These are phyloP conservation scores for Gossypium herbaceum DNA, from an alignment of 345 rosid species.

Conservation along the genomic window DNA sequence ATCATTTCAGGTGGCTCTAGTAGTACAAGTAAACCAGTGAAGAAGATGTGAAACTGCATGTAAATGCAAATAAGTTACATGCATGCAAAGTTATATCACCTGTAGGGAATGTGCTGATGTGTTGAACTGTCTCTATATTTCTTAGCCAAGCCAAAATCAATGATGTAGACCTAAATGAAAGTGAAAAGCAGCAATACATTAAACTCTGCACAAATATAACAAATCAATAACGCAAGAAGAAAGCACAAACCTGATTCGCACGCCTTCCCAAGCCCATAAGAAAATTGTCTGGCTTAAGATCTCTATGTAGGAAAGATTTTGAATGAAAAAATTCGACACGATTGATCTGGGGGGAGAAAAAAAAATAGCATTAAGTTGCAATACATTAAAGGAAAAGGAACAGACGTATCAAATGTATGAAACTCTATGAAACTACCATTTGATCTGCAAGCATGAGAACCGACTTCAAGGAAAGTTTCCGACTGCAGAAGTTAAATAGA, in stretches of 20 bases:
- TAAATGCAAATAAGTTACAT: not conserved
- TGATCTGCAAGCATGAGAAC: slow-evolving; percentile 99
- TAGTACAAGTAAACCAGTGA: not conserved
- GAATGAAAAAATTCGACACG: slow-evolving; percentile 91
- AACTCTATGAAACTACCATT: slow-evolving; percentile 52
- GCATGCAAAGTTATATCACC: slow-evolving; percentile 35
- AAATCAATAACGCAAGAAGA: not conserved
- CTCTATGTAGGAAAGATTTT: slow-evolving; percentile 89
- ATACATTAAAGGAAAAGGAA: not conserved
- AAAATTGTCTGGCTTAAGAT: slow-evolving; percentile 93
- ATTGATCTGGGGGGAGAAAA: slow-evolving; percentile 49
- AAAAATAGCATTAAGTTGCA: not conserved
- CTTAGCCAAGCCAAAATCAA: slow-evolving; percentile 95
- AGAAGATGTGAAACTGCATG: not conserved
- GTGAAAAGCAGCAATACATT: not conserved
- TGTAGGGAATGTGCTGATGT: slow-evolving; percentile 90
- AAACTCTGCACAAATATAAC: not conserved
- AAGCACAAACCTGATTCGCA: slow-evolving; percentile 70
- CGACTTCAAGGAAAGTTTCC: slow-evolving; percentile 85
- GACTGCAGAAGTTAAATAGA: slow-evolving; percentile 77
- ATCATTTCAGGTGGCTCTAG: not conserved
- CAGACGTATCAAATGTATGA: not conserved
- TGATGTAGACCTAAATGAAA: slow-evolving; percentile 60
- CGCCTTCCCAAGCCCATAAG: slow-evolving; percentile 97
- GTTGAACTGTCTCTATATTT: slow-evolving; percentile 82